Conservation (phyloP, 176 grass and related monocot genomes). For the Lolium perenne region DNA sequence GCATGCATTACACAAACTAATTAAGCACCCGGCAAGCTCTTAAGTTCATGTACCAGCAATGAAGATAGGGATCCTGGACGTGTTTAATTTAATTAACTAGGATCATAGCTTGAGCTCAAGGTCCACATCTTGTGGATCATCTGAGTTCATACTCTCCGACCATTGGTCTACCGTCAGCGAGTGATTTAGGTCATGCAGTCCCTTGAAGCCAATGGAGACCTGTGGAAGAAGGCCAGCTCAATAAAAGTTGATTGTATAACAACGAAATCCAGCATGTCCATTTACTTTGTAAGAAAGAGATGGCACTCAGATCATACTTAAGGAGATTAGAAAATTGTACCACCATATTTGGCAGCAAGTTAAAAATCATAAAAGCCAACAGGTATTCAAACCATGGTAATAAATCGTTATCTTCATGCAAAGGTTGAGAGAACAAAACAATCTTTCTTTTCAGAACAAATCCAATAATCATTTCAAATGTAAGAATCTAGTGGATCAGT, state of each 20-base stretch:
- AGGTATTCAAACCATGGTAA: too few relatives aligned
- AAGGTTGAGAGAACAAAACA: neutral
- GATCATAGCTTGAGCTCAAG: conserved; percentile 64
- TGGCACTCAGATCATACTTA: neutral
- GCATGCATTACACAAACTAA: conserved; percentile 17
- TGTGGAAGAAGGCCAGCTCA: neutral
- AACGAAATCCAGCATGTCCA: neutral
- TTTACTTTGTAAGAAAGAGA: neutral
- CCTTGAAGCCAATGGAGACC: conserved; percentile 24
- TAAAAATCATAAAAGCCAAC: neutral
- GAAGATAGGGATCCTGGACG: neutral
- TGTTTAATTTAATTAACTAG: neutral
- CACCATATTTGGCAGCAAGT: neutral
- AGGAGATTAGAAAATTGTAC: neutral
- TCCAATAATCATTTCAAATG: neutral
- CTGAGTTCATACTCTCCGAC: neutral
- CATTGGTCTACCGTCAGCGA: neutral
- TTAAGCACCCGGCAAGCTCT: conserved; percentile 33
- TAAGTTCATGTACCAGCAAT: conserved; percentile 18
- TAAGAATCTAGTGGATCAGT: neutral
- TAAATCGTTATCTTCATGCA: neutral
- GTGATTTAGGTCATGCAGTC: conserved; percentile 40
- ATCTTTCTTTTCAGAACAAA: neutral
- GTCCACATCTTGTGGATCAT: conserved; percentile 52
- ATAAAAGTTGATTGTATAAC: neutral